These are phyloP conservation scores for Papiliotrema terrestris DNA, from an alignment of 1,284 basidiomycete species.

Conservation along the genomic window DNA sequence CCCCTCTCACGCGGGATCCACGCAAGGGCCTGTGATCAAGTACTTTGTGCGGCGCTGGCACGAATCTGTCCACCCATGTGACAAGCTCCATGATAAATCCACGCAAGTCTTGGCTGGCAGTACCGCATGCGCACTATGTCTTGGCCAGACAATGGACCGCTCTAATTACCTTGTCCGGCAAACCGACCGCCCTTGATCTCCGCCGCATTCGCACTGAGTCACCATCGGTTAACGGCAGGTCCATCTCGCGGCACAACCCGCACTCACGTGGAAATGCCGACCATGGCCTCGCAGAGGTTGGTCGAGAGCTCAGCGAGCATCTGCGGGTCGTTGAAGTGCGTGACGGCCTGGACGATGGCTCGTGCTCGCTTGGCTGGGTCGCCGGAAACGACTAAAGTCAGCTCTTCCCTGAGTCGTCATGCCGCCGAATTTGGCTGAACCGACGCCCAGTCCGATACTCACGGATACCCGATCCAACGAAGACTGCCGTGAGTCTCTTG, in stretches of 20 bases:
- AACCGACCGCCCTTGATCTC: constrained; percentile 26
- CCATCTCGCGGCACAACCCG: not conserved
- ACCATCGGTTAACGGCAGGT: not conserved
- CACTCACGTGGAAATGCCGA: constrained; percentile 60
- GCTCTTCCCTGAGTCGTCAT: not conserved
- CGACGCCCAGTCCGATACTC: constrained; percentile 38
- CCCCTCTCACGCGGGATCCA: too few species aligned
- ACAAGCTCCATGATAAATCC: too few species aligned
- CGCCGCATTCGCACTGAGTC: constrained; percentile 13
- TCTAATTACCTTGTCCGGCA: constrained; percentile 27
- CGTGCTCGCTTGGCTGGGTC: constrained; percentile 91
- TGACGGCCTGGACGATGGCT: constrained; percentile 97
- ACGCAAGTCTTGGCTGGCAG: too few species aligned
- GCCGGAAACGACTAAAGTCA: constrained; percentile 57
- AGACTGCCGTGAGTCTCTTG: constrained; percentile 56
- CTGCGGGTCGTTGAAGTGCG: constrained; percentile 92
- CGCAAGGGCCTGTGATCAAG: too few species aligned
- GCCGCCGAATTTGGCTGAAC: too few species aligned
- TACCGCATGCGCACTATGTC: too few species aligned
- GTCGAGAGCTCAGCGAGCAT: constrained; percentile 68
- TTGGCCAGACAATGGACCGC: not conserved
- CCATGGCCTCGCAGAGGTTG: constrained; percentile 86
- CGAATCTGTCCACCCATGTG: too few species aligned
- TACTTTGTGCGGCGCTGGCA: too few species aligned
- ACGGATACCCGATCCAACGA: constrained; percentile 95